Percentiles rank a stretch among this genome's conserved stretches.
Evolutionary conservation across 2,329 filamentous ascomycete species (phyloP).

Genomic region (Phyllosticta capitalensis): DNA sequence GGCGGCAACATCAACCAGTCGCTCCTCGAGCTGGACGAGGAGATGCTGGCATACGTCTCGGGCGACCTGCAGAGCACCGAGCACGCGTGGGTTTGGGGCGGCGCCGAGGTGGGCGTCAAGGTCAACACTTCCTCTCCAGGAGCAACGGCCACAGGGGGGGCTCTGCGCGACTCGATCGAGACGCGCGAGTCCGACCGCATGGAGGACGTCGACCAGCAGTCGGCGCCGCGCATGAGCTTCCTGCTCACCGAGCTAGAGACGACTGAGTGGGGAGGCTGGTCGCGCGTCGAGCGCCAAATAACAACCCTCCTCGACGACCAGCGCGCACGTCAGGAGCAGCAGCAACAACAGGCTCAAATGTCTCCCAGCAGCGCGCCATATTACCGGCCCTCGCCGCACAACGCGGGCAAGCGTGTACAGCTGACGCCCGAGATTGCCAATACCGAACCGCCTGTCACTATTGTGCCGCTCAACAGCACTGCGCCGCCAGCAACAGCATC

Average conservation of each 20-base stretch:
- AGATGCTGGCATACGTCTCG: conserved; percentile 76
- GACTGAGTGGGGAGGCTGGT: conserved; percentile 74
- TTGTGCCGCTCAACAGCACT: not conserved
- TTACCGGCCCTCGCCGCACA: conserved; percentile 30
- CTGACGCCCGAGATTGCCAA: conserved; percentile 17
- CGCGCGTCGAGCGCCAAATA: conserved; percentile 56
- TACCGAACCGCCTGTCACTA: not conserved
- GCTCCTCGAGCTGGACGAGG: conserved; percentile 61
- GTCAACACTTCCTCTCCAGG: conserved; percentile 5
- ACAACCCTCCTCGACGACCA: conserved; percentile 44
- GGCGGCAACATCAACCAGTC: conserved; percentile 29
- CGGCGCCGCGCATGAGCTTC: conserved; percentile 40
- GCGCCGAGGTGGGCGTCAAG: conserved; percentile 29
- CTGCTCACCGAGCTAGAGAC: conserved; percentile 48
- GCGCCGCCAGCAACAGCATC: not conserved
- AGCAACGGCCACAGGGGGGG: not conserved
- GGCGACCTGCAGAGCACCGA: conserved; percentile 76
- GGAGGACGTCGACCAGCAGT: conserved; percentile 24
- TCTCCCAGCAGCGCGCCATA: not conserved
- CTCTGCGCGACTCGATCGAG: conserved; percentile 10
- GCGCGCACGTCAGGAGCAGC: conserved; percentile 17
- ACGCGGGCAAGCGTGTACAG: conserved; percentile 28
- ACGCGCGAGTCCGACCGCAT: conserved; percentile 17
- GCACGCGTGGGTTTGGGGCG: conserved; percentile 71
- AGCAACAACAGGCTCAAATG: conserved; percentile 3